These are phyloP conservation scores for Phylloporus arenicola DNA, from an alignment of 768 basidiomycete species.

Conservation along the genomic window DNA sequence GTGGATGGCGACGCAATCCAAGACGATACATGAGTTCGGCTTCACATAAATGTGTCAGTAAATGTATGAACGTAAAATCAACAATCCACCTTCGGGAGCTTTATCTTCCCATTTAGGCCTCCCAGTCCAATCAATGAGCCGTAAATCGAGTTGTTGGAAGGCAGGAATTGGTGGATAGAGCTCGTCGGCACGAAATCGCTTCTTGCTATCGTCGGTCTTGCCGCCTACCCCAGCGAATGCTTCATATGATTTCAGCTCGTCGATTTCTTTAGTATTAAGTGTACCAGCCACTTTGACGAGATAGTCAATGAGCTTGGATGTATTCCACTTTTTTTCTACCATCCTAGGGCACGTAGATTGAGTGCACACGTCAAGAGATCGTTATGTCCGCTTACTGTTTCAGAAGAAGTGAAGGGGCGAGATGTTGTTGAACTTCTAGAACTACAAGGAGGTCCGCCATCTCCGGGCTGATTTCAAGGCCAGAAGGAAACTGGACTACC, in stretches of 20 bases:
- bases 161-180: constrained; percentile 77
- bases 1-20: constrained; percentile 60
- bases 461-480: not conserved
- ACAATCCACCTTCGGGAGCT: constrained; percentile 70
- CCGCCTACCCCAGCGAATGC: not conserved
- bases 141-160: constrained; percentile 64
- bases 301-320: not conserved
- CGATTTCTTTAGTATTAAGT: not conserved
- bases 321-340: not conserved
- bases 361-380: not conserved
- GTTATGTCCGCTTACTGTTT: not conserved
- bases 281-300: not conserved
- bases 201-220: not conserved
- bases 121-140: constrained; percentile 77
- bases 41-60: constrained; percentile 23
- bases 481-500: not conserved
- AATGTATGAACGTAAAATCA: not conserved
- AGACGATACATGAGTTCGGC: constrained; percentile 72
- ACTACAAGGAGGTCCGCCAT: not conserved
- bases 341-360: not conserved
- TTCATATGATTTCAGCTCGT: not conserved
- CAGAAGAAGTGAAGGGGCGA: not conserved
- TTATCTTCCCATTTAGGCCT: constrained; percentile 56
- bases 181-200: constrained; percentile 45
- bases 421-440: not conserved